A percentile compares a stretch with the other conserved stretches of the same genome.
Conservation (phyloP, 2,329 filamentous ascomycete species). For the Alternaria sp. region DNA sequence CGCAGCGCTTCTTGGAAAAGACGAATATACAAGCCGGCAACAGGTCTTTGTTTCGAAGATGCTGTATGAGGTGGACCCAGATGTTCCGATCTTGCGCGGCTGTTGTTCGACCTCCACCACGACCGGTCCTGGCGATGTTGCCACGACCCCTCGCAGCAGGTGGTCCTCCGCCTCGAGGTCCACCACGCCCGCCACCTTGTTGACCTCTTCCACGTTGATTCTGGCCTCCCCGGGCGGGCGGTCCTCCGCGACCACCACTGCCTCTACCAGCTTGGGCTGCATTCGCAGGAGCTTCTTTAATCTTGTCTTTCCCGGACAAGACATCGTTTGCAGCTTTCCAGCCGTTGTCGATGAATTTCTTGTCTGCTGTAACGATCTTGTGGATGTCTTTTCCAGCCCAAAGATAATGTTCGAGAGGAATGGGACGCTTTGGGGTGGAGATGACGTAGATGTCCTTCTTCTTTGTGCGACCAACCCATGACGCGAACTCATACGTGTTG, state of each 20-base stretch:
- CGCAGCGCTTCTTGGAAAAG: constrained; percentile 97
- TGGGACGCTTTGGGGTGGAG: constrained; percentile 92
- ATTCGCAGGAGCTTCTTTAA: constrained; percentile 62
- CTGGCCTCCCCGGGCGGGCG: constrained; percentile 58
- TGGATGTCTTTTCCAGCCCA: constrained; percentile 94
- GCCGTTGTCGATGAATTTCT: constrained; percentile 88
- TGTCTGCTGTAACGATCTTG: constrained; percentile 94
- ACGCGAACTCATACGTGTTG: constrained; percentile 97
- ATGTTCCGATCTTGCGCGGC: constrained; percentile 94
- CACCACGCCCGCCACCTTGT: constrained; percentile 55
- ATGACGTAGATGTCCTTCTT: constrained; percentile 99
- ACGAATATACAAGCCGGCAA: constrained; percentile 97
- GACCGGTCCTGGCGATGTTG: constrained; percentile 89
- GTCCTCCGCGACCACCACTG: constrained; percentile 58
- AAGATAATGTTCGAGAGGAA: constrained; percentile 93
- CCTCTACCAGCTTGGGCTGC: constrained; percentile 63
- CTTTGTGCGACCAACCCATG: constrained; percentile 97
- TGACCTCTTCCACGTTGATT: constrained; percentile 61
- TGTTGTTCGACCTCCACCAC: constrained; percentile 85
- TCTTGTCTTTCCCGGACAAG: constrained; percentile 82
- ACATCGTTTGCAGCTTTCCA: constrained; percentile 94
- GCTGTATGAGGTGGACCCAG: constrained; percentile 95
- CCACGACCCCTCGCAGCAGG: constrained; percentile 69
- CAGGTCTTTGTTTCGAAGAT: constrained; percentile 84
- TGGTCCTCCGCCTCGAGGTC: constrained; percentile 64